These are phyloP conservation scores for Trichosporon inkin DNA, from an alignment of 1,284 basidiomycete genomes.

Conservation along the genomic window DNA sequence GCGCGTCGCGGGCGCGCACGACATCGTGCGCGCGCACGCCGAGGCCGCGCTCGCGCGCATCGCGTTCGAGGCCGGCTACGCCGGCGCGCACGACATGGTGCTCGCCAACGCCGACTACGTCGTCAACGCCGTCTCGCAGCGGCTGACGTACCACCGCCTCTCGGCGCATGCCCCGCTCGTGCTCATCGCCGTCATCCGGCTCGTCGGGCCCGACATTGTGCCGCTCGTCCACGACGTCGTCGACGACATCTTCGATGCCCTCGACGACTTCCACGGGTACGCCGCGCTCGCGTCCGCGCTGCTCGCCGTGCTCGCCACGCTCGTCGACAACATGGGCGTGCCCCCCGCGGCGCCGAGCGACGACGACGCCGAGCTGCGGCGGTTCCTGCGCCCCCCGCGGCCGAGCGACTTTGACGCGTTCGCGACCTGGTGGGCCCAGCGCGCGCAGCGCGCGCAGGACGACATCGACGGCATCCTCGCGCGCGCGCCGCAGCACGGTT, in stretches of 20 bases:
- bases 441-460: conserved; percentile 48
- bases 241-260: conserved; percentile 87
- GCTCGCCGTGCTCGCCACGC: conserved; percentile 68
- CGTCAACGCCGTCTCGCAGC: conserved; percentile 76
- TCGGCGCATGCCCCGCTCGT: conserved; percentile 60
- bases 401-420: conserved; percentile 54
- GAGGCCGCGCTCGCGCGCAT: conserved; percentile 66
- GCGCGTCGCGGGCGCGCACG: conserved; percentile 65
- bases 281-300: conserved; percentile 52
- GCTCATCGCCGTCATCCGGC: conserved; percentile 70
- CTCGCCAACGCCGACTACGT: conserved; percentile 92
- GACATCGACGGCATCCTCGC: conserved; percentile 57
- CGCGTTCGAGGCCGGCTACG: conserved; percentile 68
- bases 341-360: conserved; percentile 54
- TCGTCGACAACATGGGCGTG: conserved; percentile 77
- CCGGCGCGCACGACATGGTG: conserved; percentile 74
- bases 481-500: conserved; percentile 57
- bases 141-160: conserved; percentile 68
- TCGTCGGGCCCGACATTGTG: conserved; percentile 79
- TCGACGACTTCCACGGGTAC: conserved; percentile 91
- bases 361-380: conserved; percentile 43
- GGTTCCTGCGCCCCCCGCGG: conserved; percentile 39
- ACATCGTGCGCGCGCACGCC: conserved; percentile 66
- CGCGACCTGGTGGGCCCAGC: conserved; percentile 61
- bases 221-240: conserved; percentile 83